These are phyloP conservation scores for Rhizopogon vulgaris DNA, from an alignment of 768 basidiomycete species.

Conservation along the genomic window DNA sequence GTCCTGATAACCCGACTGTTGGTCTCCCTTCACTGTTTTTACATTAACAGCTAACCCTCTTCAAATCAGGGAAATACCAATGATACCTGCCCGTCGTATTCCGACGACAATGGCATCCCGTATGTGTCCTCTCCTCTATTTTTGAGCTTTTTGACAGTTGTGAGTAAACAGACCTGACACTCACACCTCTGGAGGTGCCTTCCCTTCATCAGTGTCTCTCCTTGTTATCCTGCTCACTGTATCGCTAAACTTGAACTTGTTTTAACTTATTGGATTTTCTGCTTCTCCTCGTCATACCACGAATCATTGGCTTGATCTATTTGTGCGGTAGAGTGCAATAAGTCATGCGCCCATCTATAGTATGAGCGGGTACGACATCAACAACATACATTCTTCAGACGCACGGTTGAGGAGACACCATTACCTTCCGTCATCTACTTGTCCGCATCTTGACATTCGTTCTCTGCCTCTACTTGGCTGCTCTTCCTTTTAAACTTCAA, in stretches of 20 bases:
- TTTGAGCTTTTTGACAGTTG: background rate
- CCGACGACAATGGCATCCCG: slow-evolving; percentile 60
- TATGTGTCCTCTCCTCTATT: slow-evolving; percentile 27
- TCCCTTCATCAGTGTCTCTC: background rate
- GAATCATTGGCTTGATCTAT: background rate
- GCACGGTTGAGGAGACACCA: too few relatives aligned
- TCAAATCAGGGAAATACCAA: slow-evolving; percentile 35
- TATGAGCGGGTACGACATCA: too few relatives aligned
- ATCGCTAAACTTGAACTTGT: background rate
- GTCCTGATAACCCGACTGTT: slow-evolving; percentile 64
- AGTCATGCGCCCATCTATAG: too few relatives aligned
- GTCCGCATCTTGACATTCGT: too few relatives aligned
- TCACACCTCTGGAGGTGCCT: background rate
- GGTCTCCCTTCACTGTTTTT: slow-evolving; percentile 9
- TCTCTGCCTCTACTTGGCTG: too few relatives aligned
- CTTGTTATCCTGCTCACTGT: background rate
- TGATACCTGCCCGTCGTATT: slow-evolving; percentile 64
- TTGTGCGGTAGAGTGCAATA: too few relatives aligned
- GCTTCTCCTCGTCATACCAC: background rate
- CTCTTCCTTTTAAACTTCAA: too few relatives aligned
- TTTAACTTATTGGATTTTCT: background rate
- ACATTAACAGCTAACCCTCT: background rate
- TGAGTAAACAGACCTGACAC: background rate
- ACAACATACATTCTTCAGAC: too few relatives aligned
- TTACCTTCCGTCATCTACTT: too few relatives aligned